Conservation (phyloP, 495 filamentous ascomycete genomes). For the Annulohypoxylon maeteangense region DNA sequence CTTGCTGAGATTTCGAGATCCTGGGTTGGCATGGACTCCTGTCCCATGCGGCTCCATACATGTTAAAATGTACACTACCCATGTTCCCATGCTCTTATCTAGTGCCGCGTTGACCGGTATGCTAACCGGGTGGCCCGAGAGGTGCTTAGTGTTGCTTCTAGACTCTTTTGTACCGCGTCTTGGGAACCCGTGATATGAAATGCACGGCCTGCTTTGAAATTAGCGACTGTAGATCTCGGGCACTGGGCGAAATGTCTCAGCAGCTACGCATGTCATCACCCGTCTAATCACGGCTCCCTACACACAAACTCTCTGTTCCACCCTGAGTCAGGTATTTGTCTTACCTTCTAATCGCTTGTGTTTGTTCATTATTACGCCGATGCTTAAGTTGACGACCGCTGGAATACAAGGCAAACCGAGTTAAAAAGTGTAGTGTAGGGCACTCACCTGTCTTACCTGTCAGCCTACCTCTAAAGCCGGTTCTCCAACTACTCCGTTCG, state of each 20-base stretch:
- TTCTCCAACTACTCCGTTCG: constrained; percentile 22
- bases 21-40: constrained; percentile 30
- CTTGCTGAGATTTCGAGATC: constrained; percentile 30
- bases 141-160: constrained; percentile 40
- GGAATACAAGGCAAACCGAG: constrained; percentile 27
- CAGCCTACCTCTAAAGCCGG: constrained; percentile 16
- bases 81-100: constrained; percentile 35
- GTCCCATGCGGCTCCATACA: constrained; percentile 40
- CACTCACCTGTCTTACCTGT: constrained; percentile 33
- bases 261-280: constrained; percentile 32
- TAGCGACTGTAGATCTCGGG: constrained; percentile 34
- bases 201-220: constrained; percentile 28
- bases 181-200: constrained; percentile 28
- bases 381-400: constrained; percentile 39
- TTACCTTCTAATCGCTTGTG: constrained; percentile 27
- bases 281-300: constrained; percentile 29
- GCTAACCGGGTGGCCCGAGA: constrained; percentile 38
- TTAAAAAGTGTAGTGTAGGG: constrained; percentile 15
- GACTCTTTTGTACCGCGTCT: constrained; percentile 35
- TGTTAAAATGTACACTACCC: constrained; percentile 24
- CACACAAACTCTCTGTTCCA: constrained; percentile 36
- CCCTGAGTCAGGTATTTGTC: constrained; percentile 43
- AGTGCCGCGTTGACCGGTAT: constrained; percentile 32
- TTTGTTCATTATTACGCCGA: constrained; percentile 27
- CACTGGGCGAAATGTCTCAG: constrained; percentile 13